These are phyloP conservation scores for Gossypium schwendimanii DNA, from an alignment of 441 rosid species.

Conservation along the genomic window DNA sequence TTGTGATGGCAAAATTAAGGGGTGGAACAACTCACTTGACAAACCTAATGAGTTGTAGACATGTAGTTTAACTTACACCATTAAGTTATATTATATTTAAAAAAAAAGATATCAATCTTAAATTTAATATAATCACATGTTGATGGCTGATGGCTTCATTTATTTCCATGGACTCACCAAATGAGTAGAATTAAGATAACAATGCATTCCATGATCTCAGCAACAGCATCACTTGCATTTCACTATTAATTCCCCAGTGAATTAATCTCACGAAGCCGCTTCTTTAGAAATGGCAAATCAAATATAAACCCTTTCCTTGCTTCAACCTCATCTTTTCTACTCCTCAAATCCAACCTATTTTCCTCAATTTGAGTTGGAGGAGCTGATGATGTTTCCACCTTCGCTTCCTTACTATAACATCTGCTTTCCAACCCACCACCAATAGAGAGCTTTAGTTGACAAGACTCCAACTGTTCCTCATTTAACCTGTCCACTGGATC, in stretches of 20 bases:
- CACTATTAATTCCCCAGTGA: conserved; percentile 9
- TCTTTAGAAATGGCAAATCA: conserved; percentile 33
- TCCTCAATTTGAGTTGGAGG: conserved; percentile 7
- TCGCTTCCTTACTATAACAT: too few species aligned
- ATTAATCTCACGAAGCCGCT: conserved; percentile 33
- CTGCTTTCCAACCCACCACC: too few species aligned
- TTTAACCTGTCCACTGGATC: too few species aligned
- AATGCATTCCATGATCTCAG: neutral
- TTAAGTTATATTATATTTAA: too few species aligned
- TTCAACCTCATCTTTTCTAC: neutral
- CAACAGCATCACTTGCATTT: neutral
- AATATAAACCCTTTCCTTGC: conserved; percentile 20
- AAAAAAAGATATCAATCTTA: neutral
- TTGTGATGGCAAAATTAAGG: too few species aligned
- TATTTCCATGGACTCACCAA: neutral
- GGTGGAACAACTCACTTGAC: too few species aligned
- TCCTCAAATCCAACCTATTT: conserved; percentile 6
- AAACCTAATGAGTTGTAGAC: too few species aligned
- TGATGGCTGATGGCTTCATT: neutral
- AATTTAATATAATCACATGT: neutral
- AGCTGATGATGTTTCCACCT: neutral
- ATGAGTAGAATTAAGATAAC: too few species aligned
- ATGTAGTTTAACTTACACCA: too few species aligned
- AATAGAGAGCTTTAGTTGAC: too few species aligned
- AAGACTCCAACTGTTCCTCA: too few species aligned